phyloP scores from a whole-genome alignment of 1,139 yeast genomes.

The Pichia sp. region DNA sequence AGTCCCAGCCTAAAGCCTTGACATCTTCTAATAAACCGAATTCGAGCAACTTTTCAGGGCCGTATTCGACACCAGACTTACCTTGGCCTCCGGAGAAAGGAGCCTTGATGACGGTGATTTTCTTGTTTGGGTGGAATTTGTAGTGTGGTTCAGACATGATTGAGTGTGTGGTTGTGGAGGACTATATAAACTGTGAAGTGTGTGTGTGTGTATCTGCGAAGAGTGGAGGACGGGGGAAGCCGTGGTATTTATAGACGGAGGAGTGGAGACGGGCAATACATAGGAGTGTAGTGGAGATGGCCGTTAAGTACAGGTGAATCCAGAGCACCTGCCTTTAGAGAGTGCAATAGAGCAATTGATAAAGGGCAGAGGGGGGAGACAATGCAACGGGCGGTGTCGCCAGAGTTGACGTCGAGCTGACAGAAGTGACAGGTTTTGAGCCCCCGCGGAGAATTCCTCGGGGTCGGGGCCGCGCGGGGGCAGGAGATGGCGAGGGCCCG shows the following conservation, averaged over 20 bases:
- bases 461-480: too few relatives aligned
- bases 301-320: slow-evolving; percentile 7
- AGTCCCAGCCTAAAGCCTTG: slow-evolving; percentile 70
- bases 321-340: slow-evolving; percentile 2
- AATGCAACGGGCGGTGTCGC: too few relatives aligned
- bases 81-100: slow-evolving; percentile 99
- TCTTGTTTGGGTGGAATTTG: slow-evolving; percentile 52
- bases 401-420: too few relatives aligned
- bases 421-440: too few relatives aligned
- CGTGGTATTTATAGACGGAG: background rate
- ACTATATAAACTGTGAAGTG: background rate
- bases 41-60: slow-evolving; percentile 78
- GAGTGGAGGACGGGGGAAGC: too few relatives aligned
- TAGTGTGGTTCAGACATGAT: too few relatives aligned
- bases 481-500: too few relatives aligned
- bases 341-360: too few relatives aligned
- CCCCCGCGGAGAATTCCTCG: too few relatives aligned
- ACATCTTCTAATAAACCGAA: slow-evolving; percentile 69
- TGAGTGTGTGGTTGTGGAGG: slow-evolving; percentile 14
- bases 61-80: slow-evolving; percentile 88
- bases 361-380: too few relatives aligned
- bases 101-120: slow-evolving; percentile 69
- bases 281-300: background rate
- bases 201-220: background rate
- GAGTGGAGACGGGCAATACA: background rate